Evolutionary conservation across 1,139 yeast species (phyloP), one percentile per base, ranked within the genome.

Genomic region (Blastobotrys apis): DNA sequence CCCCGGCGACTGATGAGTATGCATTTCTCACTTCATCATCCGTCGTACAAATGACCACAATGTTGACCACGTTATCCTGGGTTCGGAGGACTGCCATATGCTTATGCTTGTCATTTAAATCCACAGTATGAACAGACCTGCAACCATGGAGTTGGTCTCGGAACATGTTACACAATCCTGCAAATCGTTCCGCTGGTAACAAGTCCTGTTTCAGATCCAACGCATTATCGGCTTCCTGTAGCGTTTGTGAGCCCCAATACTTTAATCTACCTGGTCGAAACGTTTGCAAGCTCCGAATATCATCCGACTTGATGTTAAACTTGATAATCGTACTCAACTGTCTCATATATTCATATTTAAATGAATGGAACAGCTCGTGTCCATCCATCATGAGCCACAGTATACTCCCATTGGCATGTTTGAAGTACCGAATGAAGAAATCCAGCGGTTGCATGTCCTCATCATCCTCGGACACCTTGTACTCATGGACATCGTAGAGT

Each of bases 51-150:
- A 39, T 13, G 6, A n/a, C 21, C 4, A 39, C 42, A 22, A 39
- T 4, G 4, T 8, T 5, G 22, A 20, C 17, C 4, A 22, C 6
- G n/a, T n/a, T n/a, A 19, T 39, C 42, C 16, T 16, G 5, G n/a
- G 31, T 23, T 12, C 15, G 17, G 20, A 39, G 13, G 17, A 39
- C 5, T 5, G 42, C 12, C 30, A 39, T 31, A 17, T 31, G 33
- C 12, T 13, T 12, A 20, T 20, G 12, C 26, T 19, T 13, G n/a
- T 12, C n/a, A 27, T 19, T 12, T 8, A n/a, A 6, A 15, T 29
- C 3, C 6, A 15, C 27, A 3, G 20, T 13, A 12, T 37, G 20
- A 6, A 35, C 21, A 16, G 15, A 9, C 9, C 13, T 16, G 17
- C 12, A 33, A 6, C 32, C 20, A 4, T 12, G 22, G 5, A 37